Conservation (phyloP, 768 basidiomycete species). For the Hygrocybe punicea region DNA sequence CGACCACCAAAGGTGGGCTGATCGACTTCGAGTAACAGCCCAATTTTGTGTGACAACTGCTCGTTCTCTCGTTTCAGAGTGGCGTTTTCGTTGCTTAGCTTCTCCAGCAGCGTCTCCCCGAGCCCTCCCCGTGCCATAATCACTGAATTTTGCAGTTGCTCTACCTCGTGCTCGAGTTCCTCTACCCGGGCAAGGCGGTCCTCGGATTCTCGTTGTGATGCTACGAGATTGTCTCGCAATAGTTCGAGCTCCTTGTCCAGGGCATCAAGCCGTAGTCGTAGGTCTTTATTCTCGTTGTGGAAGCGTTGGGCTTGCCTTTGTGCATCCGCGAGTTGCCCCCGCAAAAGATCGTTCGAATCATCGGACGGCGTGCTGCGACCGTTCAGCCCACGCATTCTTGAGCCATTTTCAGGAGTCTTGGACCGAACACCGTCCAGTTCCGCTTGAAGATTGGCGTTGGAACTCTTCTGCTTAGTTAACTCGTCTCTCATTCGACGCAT, state of each 20-base stretch:
- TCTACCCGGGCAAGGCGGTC: constrained; percentile 72
- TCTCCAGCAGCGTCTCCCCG: constrained; percentile 75
- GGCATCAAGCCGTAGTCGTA: constrained; percentile 65
- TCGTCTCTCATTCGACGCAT: constrained; percentile 96
- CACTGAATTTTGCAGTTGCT: constrained; percentile 69
- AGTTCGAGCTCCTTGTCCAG: constrained; percentile 73
- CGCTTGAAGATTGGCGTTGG: constrained; percentile 75
- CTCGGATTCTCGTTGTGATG: constrained; percentile 74
- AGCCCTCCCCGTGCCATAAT: constrained; percentile 71
- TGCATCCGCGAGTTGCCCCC: constrained; percentile 69
- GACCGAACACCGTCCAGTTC: constrained; percentile 74
- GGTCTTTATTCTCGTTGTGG: constrained; percentile 70
- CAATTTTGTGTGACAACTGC: constrained; percentile 88
- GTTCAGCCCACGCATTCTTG: constrained; percentile 50
- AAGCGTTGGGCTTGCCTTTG: constrained; percentile 74
- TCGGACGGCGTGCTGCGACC: constrained; percentile 80
- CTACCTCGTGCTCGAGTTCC: constrained; percentile 77
- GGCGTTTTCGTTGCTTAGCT: constrained; percentile 77
- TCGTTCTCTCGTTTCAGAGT: constrained; percentile 81
- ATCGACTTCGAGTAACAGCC: constrained; percentile 81
- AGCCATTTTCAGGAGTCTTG: constrained; percentile 48
- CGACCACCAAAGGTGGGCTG: constrained; percentile 66
- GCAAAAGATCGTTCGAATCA: constrained; percentile 61
- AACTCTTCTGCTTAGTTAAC: constrained; percentile 81
- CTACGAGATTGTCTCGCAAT: constrained; percentile 65